phyloP scores from a whole-genome alignment of 164 flowering plant species.

The Magnolia changhungtana region DNA sequence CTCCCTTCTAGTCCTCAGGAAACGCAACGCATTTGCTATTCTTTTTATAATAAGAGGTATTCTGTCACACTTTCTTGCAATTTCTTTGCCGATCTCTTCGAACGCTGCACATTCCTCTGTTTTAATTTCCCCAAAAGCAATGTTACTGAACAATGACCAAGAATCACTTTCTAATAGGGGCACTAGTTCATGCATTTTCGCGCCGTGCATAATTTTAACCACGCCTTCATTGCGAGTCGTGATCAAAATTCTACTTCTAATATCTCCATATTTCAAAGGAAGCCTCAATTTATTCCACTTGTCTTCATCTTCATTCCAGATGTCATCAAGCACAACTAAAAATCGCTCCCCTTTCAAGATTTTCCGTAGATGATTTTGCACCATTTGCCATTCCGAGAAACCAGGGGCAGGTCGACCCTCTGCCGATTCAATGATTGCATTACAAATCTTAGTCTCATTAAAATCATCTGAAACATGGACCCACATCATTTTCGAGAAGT shows the following conservation, averaged over 20 bases:
- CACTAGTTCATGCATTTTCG: not conserved
- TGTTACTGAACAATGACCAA: not conserved
- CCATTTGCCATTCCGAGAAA: not conserved
- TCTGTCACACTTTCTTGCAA: conserved; percentile 9
- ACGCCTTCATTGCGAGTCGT: not conserved
- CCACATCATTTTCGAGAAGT: not conserved
- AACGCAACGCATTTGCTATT: conserved; percentile 6
- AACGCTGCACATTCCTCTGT: not conserved
- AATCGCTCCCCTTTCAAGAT: not conserved
- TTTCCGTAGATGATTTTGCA: not conserved
- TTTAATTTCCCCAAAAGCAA: not conserved
- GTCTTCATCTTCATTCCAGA: not conserved
- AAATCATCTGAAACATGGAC: conserved; percentile 5
- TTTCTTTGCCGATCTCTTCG: not conserved
- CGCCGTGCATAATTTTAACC: not conserved
- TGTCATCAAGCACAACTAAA: not conserved
- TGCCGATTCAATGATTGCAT: not conserved
- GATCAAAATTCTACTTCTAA: not conserved
- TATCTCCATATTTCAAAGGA: not conserved
- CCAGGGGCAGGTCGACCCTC: not conserved
- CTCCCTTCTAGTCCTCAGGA: not conserved
- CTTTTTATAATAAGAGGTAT: conserved; percentile 8
- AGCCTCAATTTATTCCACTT: not conserved
- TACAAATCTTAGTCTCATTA: not conserved
- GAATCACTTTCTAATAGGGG: not conserved